phyloP scores from a whole-genome alignment of 2,329 filamentous ascomycete species.

The Fusarium globosum region DNA sequence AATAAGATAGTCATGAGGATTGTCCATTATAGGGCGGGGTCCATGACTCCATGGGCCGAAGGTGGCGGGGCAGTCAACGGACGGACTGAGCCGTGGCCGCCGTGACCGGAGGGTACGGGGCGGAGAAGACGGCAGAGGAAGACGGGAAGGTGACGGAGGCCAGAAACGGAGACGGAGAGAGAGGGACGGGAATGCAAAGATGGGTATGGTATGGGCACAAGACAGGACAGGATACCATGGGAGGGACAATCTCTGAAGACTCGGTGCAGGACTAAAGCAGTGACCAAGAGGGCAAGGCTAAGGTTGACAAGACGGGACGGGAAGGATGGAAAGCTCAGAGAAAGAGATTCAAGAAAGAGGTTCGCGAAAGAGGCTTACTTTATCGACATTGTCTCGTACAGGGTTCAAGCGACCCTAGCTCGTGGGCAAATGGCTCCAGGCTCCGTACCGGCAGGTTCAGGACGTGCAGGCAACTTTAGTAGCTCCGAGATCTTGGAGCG shows the following conservation, averaged over 20 bases:
- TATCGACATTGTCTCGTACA: slow-evolving; percentile 62
- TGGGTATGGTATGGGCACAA: slow-evolving; percentile 25
- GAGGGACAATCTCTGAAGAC: slow-evolving; percentile 22
- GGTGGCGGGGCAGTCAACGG: slow-evolving; percentile 44
- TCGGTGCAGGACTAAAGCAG: slow-evolving; percentile 23
- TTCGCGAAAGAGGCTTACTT: slow-evolving; percentile 59
- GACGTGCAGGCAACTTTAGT: slow-evolving; percentile 48
- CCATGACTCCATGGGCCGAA: slow-evolving; percentile 50
- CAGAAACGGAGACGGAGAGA: slow-evolving; percentile 27
- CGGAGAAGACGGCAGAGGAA: slow-evolving; percentile 29
- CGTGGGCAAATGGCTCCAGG: slow-evolving; percentile 46
- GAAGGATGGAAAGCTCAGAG: slow-evolving; percentile 39
- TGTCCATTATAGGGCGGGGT: slow-evolving; percentile 53
- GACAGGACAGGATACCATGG: slow-evolving; percentile 13
- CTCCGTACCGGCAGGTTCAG: slow-evolving; percentile 47
- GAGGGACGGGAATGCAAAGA: slow-evolving; percentile 12
- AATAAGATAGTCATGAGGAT: slow-evolving; percentile 56
- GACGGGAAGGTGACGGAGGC: slow-evolving; percentile 30
- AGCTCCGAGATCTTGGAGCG: slow-evolving; percentile 48
- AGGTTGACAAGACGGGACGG: slow-evolving; percentile 33
- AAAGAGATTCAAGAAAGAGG: slow-evolving; percentile 38
- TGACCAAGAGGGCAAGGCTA: slow-evolving; percentile 22
- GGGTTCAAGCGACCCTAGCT: slow-evolving; percentile 51
- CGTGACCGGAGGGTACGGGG: slow-evolving; percentile 34
- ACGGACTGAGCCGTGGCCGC: slow-evolving; percentile 40